Evolutionary conservation across 441 rosid species (phyloP).

Genomic region (Erodium trifolium): DNA sequence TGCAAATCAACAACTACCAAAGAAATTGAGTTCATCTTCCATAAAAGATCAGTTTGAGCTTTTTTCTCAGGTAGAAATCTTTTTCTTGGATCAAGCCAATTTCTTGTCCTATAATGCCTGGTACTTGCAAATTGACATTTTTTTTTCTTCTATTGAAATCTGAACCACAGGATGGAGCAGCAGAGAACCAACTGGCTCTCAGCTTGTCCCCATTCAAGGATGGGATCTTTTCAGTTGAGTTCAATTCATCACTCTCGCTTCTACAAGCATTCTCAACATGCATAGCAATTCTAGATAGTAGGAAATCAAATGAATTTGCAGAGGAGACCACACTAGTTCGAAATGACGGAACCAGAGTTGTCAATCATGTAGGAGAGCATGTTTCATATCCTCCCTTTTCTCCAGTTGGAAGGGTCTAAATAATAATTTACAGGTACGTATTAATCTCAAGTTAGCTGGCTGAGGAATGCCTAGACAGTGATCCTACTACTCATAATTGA

Average conservation of each 20-base stretch:
- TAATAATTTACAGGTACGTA: conserved; percentile 16
- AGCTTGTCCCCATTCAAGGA: conserved; percentile 62
- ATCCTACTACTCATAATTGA: background rate
- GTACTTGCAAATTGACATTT: conserved; percentile 16
- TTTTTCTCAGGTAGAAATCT: conserved; percentile 52
- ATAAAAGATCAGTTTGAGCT: conserved; percentile 43
- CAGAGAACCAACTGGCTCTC: conserved; percentile 48
- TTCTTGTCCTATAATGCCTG: background rate
- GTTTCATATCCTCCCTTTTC: conserved; percentile 60
- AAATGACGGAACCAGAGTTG: conserved; percentile 29
- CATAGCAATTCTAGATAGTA: conserved; percentile 60
- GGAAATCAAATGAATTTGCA: conserved; percentile 26
- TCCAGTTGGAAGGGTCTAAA: conserved; percentile 63
- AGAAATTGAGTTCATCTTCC: conserved; percentile 32
- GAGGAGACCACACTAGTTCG: conserved; percentile 31
- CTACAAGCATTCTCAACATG: conserved; percentile 83
- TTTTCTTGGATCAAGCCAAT: conserved; percentile 6
- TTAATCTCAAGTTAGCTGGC: conserved; percentile 14
- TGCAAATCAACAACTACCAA: conserved; percentile 25
- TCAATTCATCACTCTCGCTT: conserved; percentile 54
- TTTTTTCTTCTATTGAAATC: conserved; percentile 14
- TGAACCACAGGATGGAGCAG: conserved; percentile 46
- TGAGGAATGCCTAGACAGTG: conserved; percentile 8
- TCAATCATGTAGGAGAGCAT: conserved; percentile 33
- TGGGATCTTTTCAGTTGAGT: conserved; percentile 67